Conservation (phyloP, 225 moss, liverwort and hornwort genomes). For the Ulota crispa region DNA sequence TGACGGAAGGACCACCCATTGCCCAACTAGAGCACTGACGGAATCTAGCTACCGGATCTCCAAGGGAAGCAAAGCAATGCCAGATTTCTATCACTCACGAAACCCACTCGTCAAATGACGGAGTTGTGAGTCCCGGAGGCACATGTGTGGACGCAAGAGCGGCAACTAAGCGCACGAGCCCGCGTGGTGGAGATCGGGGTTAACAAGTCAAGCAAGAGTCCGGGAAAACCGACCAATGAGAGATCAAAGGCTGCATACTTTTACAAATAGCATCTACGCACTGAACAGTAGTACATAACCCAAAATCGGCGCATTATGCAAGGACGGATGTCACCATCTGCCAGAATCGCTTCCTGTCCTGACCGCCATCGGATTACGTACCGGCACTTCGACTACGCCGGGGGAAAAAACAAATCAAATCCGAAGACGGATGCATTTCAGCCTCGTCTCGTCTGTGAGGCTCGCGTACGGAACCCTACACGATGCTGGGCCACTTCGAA, state of each 20-base stretch:
- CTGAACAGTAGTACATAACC: constrained; percentile 4
- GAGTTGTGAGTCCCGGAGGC: neutral
- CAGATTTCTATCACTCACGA: neutral
- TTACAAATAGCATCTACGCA: constrained; percentile 9
- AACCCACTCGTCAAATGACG: neutral
- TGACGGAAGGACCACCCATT: neutral
- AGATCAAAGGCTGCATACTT: constrained; percentile 17
- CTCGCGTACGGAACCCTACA: neutral
- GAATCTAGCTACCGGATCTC: neutral
- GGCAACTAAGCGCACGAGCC: neutral
- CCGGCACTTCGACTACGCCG: neutral
- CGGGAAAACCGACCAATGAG: neutral
- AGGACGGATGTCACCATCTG: constrained; percentile 10
- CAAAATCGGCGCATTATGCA: constrained; percentile 12
- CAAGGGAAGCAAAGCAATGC: neutral
- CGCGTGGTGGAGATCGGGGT: neutral
- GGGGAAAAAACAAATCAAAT: neutral
- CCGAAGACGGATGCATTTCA: neutral
- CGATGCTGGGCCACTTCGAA: neutral
- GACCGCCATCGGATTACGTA: neutral
- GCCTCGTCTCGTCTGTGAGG: neutral
- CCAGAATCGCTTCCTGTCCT: neutral
- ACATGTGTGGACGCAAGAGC: neutral
- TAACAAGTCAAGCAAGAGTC: neutral
- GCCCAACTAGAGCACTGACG: neutral